Evolutionary conservation across 257 asterid species (phyloP).

Genomic region (Cinchona pubescens): DNA sequence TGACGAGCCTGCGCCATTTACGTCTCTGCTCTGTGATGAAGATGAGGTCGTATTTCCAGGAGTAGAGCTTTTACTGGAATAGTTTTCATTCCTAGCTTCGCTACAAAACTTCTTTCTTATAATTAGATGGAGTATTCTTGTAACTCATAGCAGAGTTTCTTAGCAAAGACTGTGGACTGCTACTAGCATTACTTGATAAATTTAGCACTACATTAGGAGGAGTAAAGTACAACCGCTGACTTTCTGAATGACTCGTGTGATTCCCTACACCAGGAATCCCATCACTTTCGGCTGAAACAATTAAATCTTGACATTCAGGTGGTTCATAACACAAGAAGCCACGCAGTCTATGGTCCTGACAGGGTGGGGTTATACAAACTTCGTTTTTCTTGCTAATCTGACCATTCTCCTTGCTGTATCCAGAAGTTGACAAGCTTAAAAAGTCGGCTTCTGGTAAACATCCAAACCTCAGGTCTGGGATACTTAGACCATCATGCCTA

Average conservation of each 20-base stretch:
- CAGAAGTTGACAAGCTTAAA: constrained; percentile 49
- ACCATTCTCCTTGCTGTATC: constrained; percentile 27
- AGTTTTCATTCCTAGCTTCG: constrained; percentile 23
- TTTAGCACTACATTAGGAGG: constrained; percentile 32
- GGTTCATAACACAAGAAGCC: constrained; percentile 38
- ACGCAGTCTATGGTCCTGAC: constrained; percentile 26
- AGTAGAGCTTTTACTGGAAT: constrained; percentile 22
- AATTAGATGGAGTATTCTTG: constrained; percentile 66
- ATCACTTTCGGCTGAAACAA: constrained; percentile 16
- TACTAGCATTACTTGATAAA: constrained; percentile 25
- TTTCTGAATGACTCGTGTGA: constrained; percentile 14
- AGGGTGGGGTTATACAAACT: constrained; percentile 23
- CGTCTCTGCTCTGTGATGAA: constrained; percentile 24
- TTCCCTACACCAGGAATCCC: constrained; percentile 14
- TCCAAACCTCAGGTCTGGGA: constrained; percentile 22
- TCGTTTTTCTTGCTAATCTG: constrained; percentile 44
- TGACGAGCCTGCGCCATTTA: constrained; percentile 19
- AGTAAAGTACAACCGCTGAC: constrained; percentile 25
- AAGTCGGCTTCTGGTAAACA: constrained; percentile 38
- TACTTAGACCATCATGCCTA: constrained; percentile 25
- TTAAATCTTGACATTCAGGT: constrained; percentile 27
- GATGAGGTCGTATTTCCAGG: constrained; percentile 17
- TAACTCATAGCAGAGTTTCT: constrained; percentile 66
- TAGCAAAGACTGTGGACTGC: constrained; percentile 55
- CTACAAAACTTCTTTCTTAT: constrained; percentile 42